phyloP scores from a whole-genome alignment of 495 filamentous ascomycete species.

The Neohortaea acidophila region DNA sequence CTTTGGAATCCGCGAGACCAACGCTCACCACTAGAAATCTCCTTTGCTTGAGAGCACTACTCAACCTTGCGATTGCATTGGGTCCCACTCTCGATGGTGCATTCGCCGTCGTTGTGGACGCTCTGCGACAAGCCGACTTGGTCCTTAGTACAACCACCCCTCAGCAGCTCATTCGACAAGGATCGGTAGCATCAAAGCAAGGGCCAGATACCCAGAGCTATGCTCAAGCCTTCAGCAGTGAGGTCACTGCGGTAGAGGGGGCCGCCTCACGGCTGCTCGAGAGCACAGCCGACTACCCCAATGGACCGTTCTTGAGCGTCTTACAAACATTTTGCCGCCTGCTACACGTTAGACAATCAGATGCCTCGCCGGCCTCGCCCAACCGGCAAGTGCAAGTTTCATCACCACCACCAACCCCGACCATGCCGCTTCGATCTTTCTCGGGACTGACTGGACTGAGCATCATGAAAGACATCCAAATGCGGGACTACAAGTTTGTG shows the following conservation, averaged over 20 bases:
- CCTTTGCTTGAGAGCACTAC: slow-evolving; percentile 70
- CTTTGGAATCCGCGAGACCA: slow-evolving; percentile 33
- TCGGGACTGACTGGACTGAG: slow-evolving; percentile 28
- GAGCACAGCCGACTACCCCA: slow-evolving; percentile 75
- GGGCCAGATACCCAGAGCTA: slow-evolving; percentile 21
- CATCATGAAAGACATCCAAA: slow-evolving; percentile 27
- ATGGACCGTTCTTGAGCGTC: slow-evolving; percentile 62
- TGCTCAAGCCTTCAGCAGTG: slow-evolving; percentile 49
- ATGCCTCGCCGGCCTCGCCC: background rate
- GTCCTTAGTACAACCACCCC: slow-evolving; percentile 47
- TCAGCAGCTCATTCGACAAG: slow-evolving; percentile 8
- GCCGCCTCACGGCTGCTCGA: slow-evolving; percentile 78
- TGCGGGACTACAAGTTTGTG: slow-evolving; percentile 59
- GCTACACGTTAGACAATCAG: slow-evolving; percentile 25
- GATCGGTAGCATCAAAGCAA: background rate
- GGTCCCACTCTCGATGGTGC: slow-evolving; percentile 71
- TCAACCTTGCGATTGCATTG: slow-evolving; percentile 88
- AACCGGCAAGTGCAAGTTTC: background rate
- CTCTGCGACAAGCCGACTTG: slow-evolving; percentile 77
- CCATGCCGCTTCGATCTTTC: slow-evolving; percentile 27
- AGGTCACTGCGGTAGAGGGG: slow-evolving; percentile 77
- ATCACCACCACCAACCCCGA: slow-evolving; percentile 26
- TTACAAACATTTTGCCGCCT: slow-evolving; percentile 51
- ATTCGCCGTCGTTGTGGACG: slow-evolving; percentile 84
- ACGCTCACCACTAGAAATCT: slow-evolving; percentile 77